These are phyloP conservation scores for Aspergillus sp. DNA, from an alignment of 2,329 filamentous ascomycete species.

Conservation along the genomic window DNA sequence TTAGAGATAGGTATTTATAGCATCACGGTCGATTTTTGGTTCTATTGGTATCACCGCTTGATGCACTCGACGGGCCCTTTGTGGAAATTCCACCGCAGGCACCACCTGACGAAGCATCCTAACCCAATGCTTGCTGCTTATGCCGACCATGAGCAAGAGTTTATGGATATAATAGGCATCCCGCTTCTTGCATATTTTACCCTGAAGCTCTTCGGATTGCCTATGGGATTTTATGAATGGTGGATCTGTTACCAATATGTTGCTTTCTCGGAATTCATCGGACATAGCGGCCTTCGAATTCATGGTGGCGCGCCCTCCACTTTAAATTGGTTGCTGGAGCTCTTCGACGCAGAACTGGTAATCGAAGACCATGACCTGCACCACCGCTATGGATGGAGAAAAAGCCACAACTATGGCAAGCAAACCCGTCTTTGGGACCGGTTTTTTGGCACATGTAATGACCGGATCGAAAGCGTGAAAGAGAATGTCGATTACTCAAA, in stretches of 20 bases:
- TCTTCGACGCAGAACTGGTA: slow-evolving; percentile 29
- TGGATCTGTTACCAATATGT: slow-evolving; percentile 40
- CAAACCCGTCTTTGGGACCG: slow-evolving; percentile 29
- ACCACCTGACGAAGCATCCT: slow-evolving; percentile 39
- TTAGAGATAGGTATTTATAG: slow-evolving; percentile 2
- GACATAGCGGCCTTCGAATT: slow-evolving; percentile 18
- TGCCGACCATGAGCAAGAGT: slow-evolving; percentile 35
- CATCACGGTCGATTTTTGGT: not conserved
- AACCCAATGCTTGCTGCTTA: slow-evolving; percentile 35
- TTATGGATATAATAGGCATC: slow-evolving; percentile 36
- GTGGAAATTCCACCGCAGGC: slow-evolving; percentile 38
- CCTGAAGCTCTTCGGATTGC: slow-evolving; percentile 28
- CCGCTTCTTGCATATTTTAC: slow-evolving; percentile 32
- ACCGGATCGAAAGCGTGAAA: slow-evolving; percentile 27
- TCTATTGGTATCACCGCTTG: slow-evolving; percentile 28
- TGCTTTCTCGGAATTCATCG: slow-evolving; percentile 20
- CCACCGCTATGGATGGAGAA: slow-evolving; percentile 28
- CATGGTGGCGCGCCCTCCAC: slow-evolving; percentile 26
- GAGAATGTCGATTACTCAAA: slow-evolving; percentile 22
- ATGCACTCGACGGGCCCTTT: slow-evolving; percentile 34
- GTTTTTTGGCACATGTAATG: slow-evolving; percentile 24
- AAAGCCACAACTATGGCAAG: slow-evolving; percentile 12
- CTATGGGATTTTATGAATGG: slow-evolving; percentile 41
- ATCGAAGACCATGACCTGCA: slow-evolving; percentile 37
- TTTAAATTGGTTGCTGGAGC: slow-evolving; percentile 24